These are phyloP conservation scores for Ceratobasidium sp. DNA, from an alignment of 1,284 basidiomycete genomes.

Conservation along the genomic window DNA sequence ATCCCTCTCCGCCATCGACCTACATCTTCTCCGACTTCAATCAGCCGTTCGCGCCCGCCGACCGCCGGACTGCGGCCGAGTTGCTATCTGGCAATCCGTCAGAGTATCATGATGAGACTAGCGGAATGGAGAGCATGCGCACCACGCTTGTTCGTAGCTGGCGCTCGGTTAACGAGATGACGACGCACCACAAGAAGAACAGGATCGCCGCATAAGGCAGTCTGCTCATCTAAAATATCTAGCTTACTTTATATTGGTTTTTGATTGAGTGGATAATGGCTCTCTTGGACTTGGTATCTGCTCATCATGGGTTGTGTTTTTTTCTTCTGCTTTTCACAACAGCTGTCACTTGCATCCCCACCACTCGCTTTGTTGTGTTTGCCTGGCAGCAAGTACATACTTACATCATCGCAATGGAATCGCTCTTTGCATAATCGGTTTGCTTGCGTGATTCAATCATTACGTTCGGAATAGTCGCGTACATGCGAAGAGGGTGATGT, in stretches of 20 bases:
- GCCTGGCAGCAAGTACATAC: slow-evolving; percentile 39
- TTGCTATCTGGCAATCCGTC: slow-evolving; percentile 53
- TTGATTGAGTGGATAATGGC: slow-evolving; percentile 2
- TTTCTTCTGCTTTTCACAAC: neutral
- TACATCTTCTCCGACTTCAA: slow-evolving; percentile 68
- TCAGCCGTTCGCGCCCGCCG: slow-evolving; percentile 72
- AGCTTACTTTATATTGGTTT: too few species aligned
- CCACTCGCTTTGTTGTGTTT: slow-evolving; percentile 33
- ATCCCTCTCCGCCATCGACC: slow-evolving; percentile 52
- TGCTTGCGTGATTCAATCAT: neutral
- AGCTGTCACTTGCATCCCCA: neutral
- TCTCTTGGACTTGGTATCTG: neutral
- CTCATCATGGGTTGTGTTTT: neutral
- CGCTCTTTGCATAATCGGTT: slow-evolving; percentile 5
- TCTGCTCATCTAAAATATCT: neutral
- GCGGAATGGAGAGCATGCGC: slow-evolving; percentile 10
- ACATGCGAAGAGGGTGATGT: neutral
- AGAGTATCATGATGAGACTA: slow-evolving; percentile 48
- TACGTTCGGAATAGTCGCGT: neutral
- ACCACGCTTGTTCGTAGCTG: slow-evolving; percentile 30
- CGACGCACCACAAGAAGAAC: slow-evolving; percentile 36
- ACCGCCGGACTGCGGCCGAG: slow-evolving; percentile 66
- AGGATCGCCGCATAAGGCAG: slow-evolving; percentile 18
- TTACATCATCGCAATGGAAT: slow-evolving; percentile 1
- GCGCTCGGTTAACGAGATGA: slow-evolving; percentile 30